These are phyloP conservation scores for Heritiera littoralis DNA, from an alignment of 345 rosid genomes.

Conservation along the genomic window DNA sequence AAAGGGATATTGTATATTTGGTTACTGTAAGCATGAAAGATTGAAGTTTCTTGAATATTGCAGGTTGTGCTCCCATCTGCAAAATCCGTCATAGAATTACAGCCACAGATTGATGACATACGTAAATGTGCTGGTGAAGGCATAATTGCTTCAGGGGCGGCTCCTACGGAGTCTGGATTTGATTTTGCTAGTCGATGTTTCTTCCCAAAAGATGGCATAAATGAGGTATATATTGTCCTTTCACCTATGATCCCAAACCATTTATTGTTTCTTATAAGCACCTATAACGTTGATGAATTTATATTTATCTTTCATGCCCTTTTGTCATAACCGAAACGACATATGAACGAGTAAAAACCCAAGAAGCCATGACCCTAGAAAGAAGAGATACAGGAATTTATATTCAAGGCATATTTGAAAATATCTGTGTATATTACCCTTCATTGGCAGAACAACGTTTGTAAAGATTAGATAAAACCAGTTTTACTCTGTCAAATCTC, in stretches of 20 bases:
- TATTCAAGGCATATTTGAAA: neutral
- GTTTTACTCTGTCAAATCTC: neutral
- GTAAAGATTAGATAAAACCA: neutral
- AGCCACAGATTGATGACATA: constrained; percentile 57
- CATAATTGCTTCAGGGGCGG: constrained; percentile 56
- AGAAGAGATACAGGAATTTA: neutral
- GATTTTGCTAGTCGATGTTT: constrained; percentile 72
- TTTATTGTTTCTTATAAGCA: constrained; percentile 1
- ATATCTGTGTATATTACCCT: neutral
- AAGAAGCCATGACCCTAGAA: neutral
- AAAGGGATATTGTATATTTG: too few species aligned
- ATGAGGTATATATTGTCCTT: constrained; percentile 49
- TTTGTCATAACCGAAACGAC: neutral
- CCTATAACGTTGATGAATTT: too few species aligned
- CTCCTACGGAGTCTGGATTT: constrained; percentile 52
- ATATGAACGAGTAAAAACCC: too few species aligned
- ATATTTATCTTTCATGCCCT: neutral
- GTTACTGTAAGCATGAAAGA: too few species aligned
- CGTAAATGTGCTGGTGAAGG: constrained; percentile 52
- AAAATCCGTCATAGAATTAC: constrained; percentile 50
- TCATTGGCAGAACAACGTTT: neutral
- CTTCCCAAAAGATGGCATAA: constrained; percentile 56
- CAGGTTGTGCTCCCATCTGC: constrained; percentile 69
- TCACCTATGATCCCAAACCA: neutral
- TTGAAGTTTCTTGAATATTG: constrained; percentile 7